Evolutionary conservation across 371 early-diverging fungal species (phyloP).

Genomic region (Mucor irregularis): DNA sequence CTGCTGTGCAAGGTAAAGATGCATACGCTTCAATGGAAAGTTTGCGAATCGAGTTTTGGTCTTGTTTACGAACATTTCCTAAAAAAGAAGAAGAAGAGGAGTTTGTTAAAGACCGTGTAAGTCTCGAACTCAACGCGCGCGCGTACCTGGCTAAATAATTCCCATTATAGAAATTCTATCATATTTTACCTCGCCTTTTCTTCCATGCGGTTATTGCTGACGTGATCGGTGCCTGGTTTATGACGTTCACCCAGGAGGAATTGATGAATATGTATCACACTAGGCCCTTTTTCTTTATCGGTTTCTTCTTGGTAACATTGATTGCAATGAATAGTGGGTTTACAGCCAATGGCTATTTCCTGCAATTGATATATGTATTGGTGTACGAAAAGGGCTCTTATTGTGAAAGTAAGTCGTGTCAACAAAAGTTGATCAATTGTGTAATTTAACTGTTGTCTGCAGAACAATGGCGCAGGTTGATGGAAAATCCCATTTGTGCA

Average conservation of each 20-base stretch:
- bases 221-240: conserved; percentile 7
- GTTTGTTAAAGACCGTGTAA: conserved; percentile 12
- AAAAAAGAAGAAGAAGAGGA: conserved; percentile 8
- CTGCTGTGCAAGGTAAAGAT: conserved; percentile 10
- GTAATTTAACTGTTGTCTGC: not conserved
- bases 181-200: conserved; percentile 10
- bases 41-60: conserved; percentile 11
- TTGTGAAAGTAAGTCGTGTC: conserved; percentile 1
- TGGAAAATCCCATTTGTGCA: conserved; percentile 6
- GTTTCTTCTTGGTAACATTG: conserved; percentile 2
- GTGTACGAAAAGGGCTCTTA: conserved; percentile 9
- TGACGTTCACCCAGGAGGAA: conserved; percentile 6
- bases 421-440: not conserved
- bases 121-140: too few relatives aligned
- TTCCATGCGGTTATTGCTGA: conserved; percentile 8
- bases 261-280: not conserved
- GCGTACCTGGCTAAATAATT: too few relatives aligned
- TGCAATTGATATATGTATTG: conserved; percentile 9
- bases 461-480: conserved; percentile 17
- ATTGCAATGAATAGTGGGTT: conserved; percentile 10
- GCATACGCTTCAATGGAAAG: conserved; percentile 1
- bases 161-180: conserved; percentile 13
- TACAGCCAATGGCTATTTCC: conserved; percentile 11
- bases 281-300: not conserved
- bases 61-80: conserved; percentile 11